Base-by-base conservation (phyloP, 371 early-diverging fungal genomes). In the Mucor plumbeus region DNA sequence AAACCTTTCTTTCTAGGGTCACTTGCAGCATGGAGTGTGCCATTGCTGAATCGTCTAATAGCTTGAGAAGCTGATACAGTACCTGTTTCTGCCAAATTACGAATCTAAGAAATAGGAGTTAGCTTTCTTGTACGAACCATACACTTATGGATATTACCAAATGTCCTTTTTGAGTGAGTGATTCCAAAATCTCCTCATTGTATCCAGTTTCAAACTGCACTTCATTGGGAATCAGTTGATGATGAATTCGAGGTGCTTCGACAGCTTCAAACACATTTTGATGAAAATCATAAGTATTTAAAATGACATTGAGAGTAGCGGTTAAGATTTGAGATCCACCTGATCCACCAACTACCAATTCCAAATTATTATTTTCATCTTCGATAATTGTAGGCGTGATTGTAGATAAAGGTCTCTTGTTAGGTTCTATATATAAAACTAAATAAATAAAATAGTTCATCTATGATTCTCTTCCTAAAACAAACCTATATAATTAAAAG, bases 301-400 rank as follows among this genome's bases (percentile, higher is more conserved):
- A 65, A 13, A 99, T 78, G 0, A 92, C 91, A 72, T 93, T 88
- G 1, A 95, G 67, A 0, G 94, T 91, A 11, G 95, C 81, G 0
- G 96, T 95, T 7, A 94, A 86, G 65, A 99, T 99, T 69, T 92
- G 83, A 56, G 94, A 91, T 7, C 99, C 99, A 17, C 99, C 99
- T 60, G 93, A 90, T 13, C 92, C 99, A 13, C 99, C 99, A 5
- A 92, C 67, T 1, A 93, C 88, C 58, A 92, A 69, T 68, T 92
- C 89, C 38, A 96, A 82, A 13, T 79, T 65, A 13, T 85, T 85
- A 60, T 92, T 77, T 61, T 92, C 83, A 41, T 64, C 63, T 62
- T 92, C 92, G 9, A 99, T 73, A 43, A 99, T 96, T 0, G 90
- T 82, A 0, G 99, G 99, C 2, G 91, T 88, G 34, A 91, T 88